Base-by-base conservation (phyloP, 768 basidiomycete genomes). In the Termitomyces sp. region DNA sequence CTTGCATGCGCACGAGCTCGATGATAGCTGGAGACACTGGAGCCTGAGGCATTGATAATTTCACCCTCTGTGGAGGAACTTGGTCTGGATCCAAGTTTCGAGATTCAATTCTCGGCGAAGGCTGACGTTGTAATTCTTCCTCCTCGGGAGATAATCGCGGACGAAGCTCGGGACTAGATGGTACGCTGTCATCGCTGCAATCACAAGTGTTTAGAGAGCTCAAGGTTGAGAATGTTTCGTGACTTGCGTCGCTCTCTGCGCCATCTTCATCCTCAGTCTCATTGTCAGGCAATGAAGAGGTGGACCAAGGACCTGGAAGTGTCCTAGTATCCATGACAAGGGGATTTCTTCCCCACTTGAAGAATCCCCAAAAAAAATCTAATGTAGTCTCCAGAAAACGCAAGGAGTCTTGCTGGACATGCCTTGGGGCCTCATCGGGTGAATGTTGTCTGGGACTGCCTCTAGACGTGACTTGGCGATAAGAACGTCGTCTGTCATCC, bases 151-250 rank as follows among this genome's bases (percentile, higher is more conserved):
- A 66, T 26, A 70, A 56, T 14, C 56, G 62, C 7, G 68, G 69
- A 33, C 57, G 66, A 8, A 49, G 49, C 22, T 47, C 39, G 45
- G 68, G 66, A 27, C 64, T 68, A 18, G 66, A 56, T 53, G 67
- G 47, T 60, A 57, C 70, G 65, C 75, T 73, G 74, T 71, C 62
- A 63, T 71, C 67, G 50, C 74, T 72, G 64, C 66, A 74, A 34
- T 70, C 74, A n/a, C 71, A 69, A 8, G 71, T 74, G 2, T 75
- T 73, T 1, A 84, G 64, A 5, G 83, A 81, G 54, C 83, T 84
- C 32, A 83, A 48, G 0, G 80, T 82, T 12, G 82, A 77, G 57
- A 79, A 77, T 0, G 75, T 74, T 33, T 50, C 49, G 13, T 62
- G 43, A n/a, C 62, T 60, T 13, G 34, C 53, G 8, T 54, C 47